A percentile compares a stretch with the other conserved stretches of the same genome.
phyloP scores from a whole-genome alignment of 2,329 filamentous ascomycete species.

The Parastagonospora avenae region DNA sequence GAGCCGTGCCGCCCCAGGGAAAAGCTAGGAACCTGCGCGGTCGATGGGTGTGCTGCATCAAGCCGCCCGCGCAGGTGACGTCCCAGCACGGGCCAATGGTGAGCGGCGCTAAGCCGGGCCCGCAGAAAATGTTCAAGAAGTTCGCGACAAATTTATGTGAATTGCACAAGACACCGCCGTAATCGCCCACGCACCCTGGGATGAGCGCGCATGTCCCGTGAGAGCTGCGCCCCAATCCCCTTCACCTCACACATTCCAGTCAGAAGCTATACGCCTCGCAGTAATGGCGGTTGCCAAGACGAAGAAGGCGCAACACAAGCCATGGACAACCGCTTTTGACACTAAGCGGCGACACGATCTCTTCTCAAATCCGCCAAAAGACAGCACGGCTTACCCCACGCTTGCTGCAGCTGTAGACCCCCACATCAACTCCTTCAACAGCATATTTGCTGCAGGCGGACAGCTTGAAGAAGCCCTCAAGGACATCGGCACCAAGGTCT shows the following conservation, averaged over 20 bases:
- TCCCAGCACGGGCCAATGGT: slow-evolving; percentile 17
- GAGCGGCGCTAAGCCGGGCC: slow-evolving; percentile 7
- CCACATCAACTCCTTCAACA: slow-evolving; percentile 95
- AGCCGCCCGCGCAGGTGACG: slow-evolving; percentile 26
- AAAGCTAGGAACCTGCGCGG: slow-evolving; percentile 29
- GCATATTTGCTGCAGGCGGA: slow-evolving; percentile 76
- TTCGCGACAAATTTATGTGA: slow-evolving; percentile 3
- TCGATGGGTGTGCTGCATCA: slow-evolving; percentile 22
- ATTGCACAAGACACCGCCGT: not conserved
- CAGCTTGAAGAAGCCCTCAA: slow-evolving; percentile 75
- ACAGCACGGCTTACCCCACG: slow-evolving; percentile 85
- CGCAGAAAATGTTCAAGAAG: slow-evolving; percentile 15
- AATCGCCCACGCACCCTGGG: not conserved
- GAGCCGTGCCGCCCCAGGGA: slow-evolving; percentile 38
- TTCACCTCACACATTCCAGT: slow-evolving; percentile 1
- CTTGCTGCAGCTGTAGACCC: slow-evolving; percentile 86
- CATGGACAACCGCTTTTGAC: slow-evolving; percentile 84
- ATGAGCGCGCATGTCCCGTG: slow-evolving; percentile 1
- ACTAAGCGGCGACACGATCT: slow-evolving; percentile 85
- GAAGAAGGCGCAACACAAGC: slow-evolving; percentile 43
- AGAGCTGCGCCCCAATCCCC: slow-evolving; percentile 7
- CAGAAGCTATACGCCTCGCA: slow-evolving; percentile 4
- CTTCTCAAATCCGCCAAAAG: slow-evolving; percentile 85
- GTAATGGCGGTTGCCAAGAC: slow-evolving; percentile 52
- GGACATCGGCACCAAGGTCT: slow-evolving; percentile 89